Evolutionary conservation across 345 rosid genomes (phyloP).

Genomic region (Aethionema arabicum): DNA sequence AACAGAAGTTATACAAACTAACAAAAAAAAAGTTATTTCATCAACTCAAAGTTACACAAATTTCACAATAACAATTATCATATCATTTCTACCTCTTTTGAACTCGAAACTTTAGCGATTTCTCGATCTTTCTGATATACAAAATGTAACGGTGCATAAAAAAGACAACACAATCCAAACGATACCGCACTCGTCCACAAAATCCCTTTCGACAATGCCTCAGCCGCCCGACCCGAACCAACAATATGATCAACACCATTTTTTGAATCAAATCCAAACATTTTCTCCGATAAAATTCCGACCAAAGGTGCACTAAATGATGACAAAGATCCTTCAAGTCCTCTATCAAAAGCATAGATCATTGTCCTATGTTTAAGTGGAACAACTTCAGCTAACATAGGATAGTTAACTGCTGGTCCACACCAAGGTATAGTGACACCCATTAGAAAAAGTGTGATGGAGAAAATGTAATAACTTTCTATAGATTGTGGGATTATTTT

Average conservation of each 20-base stretch:
- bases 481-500: slow-evolving; percentile 64
- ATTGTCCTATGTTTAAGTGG: slow-evolving; percentile 80
- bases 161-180: slow-evolving; percentile 73
- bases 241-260: slow-evolving; percentile 40
- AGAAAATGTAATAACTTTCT: slow-evolving; percentile 55
- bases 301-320: slow-evolving; percentile 93
- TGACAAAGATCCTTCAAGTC: slow-evolving; percentile 78
- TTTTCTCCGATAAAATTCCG: slow-evolving; percentile 76
- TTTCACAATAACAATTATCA: slow-evolving; percentile 1
- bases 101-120: slow-evolving; percentile 39
- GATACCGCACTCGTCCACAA: slow-evolving; percentile 81
- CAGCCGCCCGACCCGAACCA: slow-evolving; percentile 60
- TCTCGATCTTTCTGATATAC: slow-evolving; percentile 60
- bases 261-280: slow-evolving; percentile 67
- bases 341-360: slow-evolving; percentile 91
- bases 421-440: slow-evolving; percentile 85
- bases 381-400: slow-evolving; percentile 85
- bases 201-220: slow-evolving; percentile 75
- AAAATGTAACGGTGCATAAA: slow-evolving; percentile 71
- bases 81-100: slow-evolving; percentile 52
- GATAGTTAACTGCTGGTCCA: slow-evolving; percentile 74
- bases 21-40: too few species aligned
- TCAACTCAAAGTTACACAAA: too few species aligned
- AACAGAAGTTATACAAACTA: too few species aligned
- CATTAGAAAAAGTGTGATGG: slow-evolving; percentile 67